phyloP scores from a whole-genome alignment of 2,329 filamentous ascomycete species.

The Nannizziopsis barbatae region DNA sequence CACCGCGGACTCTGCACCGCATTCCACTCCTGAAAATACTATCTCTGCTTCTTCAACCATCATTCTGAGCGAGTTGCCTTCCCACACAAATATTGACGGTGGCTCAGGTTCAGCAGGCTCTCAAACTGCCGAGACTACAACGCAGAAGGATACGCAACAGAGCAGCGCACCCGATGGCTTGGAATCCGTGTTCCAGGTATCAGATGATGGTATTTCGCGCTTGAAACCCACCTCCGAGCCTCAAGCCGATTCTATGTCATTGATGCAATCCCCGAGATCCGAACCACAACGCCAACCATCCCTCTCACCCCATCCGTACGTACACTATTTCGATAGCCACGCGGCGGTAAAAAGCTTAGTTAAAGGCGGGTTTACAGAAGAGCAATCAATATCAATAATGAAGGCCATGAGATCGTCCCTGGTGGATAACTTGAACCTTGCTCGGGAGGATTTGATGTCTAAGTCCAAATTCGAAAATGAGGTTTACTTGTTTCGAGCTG shows the following conservation, averaged over 20 bases:
- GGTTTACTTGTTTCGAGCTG: constrained; percentile 84
- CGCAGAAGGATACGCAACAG: constrained; percentile 5
- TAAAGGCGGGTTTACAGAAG: constrained; percentile 56
- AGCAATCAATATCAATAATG: constrained; percentile 77
- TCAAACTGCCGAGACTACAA: neutral
- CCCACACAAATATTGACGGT: constrained; percentile 3
- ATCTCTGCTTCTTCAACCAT: constrained; percentile 6
- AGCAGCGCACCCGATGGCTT: constrained; percentile 4
- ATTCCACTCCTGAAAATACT: neutral
- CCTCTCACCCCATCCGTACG: constrained; percentile 47
- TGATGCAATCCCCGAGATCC: constrained; percentile 2
- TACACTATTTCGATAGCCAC: constrained; percentile 96
- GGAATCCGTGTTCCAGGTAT: constrained; percentile 16
- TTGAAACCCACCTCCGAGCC: constrained; percentile 25
- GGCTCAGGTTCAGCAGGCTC: constrained; percentile 2
- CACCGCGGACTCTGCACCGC: neutral
- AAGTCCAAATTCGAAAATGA: constrained; percentile 94
- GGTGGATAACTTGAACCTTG: constrained; percentile 66
- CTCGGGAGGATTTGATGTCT: constrained; percentile 67
- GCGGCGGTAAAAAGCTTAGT: constrained; percentile 71
- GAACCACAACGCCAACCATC: constrained; percentile 47
- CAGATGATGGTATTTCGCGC: constrained; percentile 18
- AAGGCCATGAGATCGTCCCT: constrained; percentile 75
- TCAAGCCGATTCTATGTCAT: constrained; percentile 15
- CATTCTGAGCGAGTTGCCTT: constrained; percentile 11